Evolutionary conservation across 2,329 filamentous ascomycete species (phyloP), one percentile per base, ranked within the genome.

Genomic region (Trichoderma atrobrunneum): DNA sequence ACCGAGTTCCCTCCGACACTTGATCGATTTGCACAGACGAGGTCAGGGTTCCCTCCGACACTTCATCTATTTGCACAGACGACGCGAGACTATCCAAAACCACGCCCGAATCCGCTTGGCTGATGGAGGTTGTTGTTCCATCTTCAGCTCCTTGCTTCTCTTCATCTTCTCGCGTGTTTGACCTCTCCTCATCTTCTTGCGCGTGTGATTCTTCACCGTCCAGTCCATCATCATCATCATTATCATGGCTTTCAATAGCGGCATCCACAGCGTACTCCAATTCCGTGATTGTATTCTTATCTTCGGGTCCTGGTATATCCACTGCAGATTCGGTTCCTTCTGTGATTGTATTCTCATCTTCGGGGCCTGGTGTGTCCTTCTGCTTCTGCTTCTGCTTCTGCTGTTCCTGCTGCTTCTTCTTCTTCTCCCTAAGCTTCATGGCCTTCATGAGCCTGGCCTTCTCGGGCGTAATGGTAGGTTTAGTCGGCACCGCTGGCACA

Each of bases 361-460:
- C 34, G 34, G 34, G 12, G 34, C 34, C 34, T 36, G 34, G 34
- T 7, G 34, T 3, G 34, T 36, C 34, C n/a, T n/a, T n/a, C n/a
- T 34, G 32, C 34, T 39, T 18, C 36, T 43, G 36, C 36, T 43
- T 18, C 36, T 43, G 51, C 54, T 56, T 26, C 14, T 56, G 59
- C 59, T 70, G 28, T 48, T 54, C 16, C 12, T 39, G 59, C 59
- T 64, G 68, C 60, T 71, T 34, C 79, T 84, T 90, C 80, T 94
- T 94, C 82, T 92, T 94, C 81, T 97, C 96, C 67, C 95, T 89
- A 76, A 98, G 82, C 81, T 98, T 93, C 83, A 98, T 87, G 8
- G 96, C 96, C 83, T 97, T 98, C 93, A 97, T 95, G 74, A 99
- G 85, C 70, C 96, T 88, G 73, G 93, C 90, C 83, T 97, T 98